Conservation (phyloP, 345 rosid genomes). For the Brassica carinata region DNA sequence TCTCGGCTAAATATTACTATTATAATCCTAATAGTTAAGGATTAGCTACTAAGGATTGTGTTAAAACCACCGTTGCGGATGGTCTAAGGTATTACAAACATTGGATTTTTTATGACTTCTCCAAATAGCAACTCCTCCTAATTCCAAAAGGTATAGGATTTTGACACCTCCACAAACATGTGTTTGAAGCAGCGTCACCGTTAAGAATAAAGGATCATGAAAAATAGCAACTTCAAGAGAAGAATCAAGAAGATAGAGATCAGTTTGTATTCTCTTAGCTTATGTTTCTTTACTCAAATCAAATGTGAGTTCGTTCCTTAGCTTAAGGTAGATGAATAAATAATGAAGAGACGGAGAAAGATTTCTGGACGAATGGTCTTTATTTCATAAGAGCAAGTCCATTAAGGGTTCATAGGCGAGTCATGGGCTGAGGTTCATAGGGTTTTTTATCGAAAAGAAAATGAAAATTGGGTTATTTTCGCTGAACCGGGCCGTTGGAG, state of each 20-base stretch:
- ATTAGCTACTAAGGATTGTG: no score
- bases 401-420: no score
- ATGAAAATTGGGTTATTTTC: no score
- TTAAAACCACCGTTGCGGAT: no score
- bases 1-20: no score
- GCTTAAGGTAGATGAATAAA: neutral
- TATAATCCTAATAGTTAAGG: no score
- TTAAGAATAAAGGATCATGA: conserved; percentile 2
- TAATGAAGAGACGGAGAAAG: neutral
- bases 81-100: conserved; percentile 19
- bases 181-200: neutral
- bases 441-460: no score
- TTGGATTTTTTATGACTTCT: conserved; percentile 5
- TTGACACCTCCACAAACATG: conserved; percentile 43
- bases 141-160: conserved; percentile 50
- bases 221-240: neutral
- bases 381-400: neutral
- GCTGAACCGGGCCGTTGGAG: no score
- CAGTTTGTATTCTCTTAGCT: neutral
- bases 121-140: conserved; percentile 16
- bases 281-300: conserved; percentile 18
- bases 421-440: no score
- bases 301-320: neutral
- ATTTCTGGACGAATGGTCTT: neutral
- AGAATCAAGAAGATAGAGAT: neutral